Percentiles rank a stretch among this genome's conserved stretches.
Evolutionary conservation across 306 rosid genomes (phyloP).

Genomic region (Cajanus cajan): DNA sequence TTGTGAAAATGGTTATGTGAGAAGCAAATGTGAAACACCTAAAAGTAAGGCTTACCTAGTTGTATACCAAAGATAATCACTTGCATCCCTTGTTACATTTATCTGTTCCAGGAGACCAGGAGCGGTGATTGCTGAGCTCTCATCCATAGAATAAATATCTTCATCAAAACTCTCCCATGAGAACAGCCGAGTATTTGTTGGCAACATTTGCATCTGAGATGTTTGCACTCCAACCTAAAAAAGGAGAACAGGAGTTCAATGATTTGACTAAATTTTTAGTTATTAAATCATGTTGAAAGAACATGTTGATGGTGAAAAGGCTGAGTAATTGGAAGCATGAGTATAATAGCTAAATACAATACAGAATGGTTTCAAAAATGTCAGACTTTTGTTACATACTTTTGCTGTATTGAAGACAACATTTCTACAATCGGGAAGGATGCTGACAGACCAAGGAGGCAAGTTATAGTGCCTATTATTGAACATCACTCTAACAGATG

Average conservation of each 20-base stretch:
- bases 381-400: slow-evolving; percentile 36
- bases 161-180: slow-evolving; percentile 79
- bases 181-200: slow-evolving; percentile 48
- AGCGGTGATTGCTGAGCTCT: slow-evolving; percentile 56
- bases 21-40: neutral
- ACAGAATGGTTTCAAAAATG: neutral
- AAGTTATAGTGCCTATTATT: slow-evolving; percentile 79
- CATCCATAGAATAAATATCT: slow-evolving; percentile 59
- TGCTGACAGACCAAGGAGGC: slow-evolving; percentile 88
- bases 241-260: slow-evolving; percentile 1
- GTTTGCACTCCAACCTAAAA: slow-evolving; percentile 88
- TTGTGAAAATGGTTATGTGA: neutral
- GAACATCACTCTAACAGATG: slow-evolving; percentile 68
- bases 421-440: slow-evolving; percentile 85
- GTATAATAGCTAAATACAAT: neutral
- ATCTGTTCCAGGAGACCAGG: slow-evolving; percentile 79
- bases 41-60: slow-evolving; percentile 57
- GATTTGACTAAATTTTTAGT: neutral
- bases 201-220: slow-evolving; percentile 78
- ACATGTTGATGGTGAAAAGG: neutral
- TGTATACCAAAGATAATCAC: slow-evolving; percentile 86
- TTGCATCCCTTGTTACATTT: slow-evolving; percentile 72
- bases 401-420: slow-evolving; percentile 79
- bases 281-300: neutral
- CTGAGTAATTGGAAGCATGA: neutral